These are phyloP conservation scores for Pestalotiopsis sp. DNA, from an alignment of 2,329 filamentous ascomycete species.

Conservation along the genomic window DNA sequence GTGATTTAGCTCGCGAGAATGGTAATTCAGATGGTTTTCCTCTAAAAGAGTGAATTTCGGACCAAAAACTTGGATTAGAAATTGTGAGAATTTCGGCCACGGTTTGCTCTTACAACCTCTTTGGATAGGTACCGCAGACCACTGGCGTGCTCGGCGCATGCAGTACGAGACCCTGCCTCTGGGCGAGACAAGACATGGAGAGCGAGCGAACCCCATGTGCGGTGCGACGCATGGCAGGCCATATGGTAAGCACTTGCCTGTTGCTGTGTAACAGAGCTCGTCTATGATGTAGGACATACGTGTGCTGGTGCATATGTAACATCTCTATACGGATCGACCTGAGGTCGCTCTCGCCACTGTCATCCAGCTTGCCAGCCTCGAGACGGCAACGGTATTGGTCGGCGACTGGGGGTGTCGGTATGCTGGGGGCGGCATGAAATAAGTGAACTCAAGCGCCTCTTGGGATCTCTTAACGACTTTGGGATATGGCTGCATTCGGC, in stretches of 20 bases:
- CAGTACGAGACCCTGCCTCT: too few relatives aligned
- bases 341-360: background rate
- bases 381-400: background rate
- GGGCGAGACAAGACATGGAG: background rate
- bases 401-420: background rate
- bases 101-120: too few relatives aligned
- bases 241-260: background rate
- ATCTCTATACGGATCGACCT: background rate
- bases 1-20: too few relatives aligned
- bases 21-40: too few relatives aligned
- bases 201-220: background rate
- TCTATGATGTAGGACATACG: background rate
- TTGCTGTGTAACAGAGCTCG: background rate
- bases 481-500: conserved; percentile 8
- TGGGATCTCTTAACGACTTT: conserved; percentile 2
- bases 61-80: too few relatives aligned
- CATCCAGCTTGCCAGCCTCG: background rate
- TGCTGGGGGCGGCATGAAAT: background rate
- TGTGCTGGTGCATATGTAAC: background rate
- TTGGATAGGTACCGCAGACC: too few relatives aligned
- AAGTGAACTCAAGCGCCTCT: background rate
- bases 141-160: too few relatives aligned
- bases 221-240: background rate
- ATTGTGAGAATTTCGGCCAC: too few relatives aligned
- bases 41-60: too few relatives aligned